A percentile compares a stretch with the other conserved stretches of the same genome.
phyloP scores from a whole-genome alignment of 441 rosid species.

The Pelargonium myrrhifolium region DNA sequence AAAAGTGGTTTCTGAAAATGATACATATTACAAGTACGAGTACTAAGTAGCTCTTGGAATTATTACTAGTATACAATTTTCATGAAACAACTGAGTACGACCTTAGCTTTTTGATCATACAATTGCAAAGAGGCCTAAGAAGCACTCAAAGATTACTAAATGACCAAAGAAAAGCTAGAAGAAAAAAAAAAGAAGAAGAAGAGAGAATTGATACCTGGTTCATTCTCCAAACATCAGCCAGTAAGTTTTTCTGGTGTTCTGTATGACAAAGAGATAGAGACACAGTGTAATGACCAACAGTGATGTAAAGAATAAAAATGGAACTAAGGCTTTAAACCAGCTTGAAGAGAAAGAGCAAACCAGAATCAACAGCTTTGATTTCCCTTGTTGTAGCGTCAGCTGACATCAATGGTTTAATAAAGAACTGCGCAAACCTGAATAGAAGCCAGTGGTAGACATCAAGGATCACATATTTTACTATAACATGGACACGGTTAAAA shows the following conservation, averaged over 20 bases:
- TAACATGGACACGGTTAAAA: constrained; percentile 7
- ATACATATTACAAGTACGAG: too few relatives aligned
- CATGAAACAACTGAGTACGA: background rate
- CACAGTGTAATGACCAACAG: background rate
- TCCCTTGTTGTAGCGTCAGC: constrained; percentile 87
- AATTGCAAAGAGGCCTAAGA: background rate
- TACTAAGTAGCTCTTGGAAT: background rate
- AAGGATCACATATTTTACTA: constrained; percentile 4
- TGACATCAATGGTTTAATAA: constrained; percentile 83
- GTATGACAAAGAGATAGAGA: constrained; percentile 24
- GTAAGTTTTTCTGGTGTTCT: constrained; percentile 89
- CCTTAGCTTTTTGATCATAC: background rate
- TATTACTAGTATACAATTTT: background rate
- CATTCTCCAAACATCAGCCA: constrained; percentile 82
- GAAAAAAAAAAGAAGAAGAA: too few relatives aligned
- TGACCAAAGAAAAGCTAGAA: constrained; percentile 4
- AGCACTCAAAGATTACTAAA: background rate
- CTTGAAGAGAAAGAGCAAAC: constrained; percentile 27
- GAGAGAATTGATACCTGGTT: constrained; percentile 45
- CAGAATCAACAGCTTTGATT: constrained; percentile 91
- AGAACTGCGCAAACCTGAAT: constrained; percentile 80
- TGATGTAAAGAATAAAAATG: background rate
- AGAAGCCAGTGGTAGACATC: constrained; percentile 22
- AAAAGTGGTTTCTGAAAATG: too few relatives aligned
- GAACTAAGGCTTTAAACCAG: constrained; percentile 1